Evolutionary conservation across 495 filamentous ascomycete species (phyloP).

Genomic region (Lophiotrema nucula): DNA sequence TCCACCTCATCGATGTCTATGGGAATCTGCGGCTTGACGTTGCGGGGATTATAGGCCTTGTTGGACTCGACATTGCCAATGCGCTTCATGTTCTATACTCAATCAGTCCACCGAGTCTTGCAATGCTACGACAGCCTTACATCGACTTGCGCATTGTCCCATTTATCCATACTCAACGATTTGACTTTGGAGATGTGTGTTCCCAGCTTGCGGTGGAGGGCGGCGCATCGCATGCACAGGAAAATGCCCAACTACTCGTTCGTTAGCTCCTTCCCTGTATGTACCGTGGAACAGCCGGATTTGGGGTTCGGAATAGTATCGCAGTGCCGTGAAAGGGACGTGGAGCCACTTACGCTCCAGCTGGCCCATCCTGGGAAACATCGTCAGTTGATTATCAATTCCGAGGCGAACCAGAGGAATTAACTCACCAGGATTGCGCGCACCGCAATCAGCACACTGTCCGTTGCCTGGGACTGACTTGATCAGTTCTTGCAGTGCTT

Average conservation of each 20-base stretch:
- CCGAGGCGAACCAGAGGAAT: conserved; percentile 8
- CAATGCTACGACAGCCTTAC: conserved; percentile 52
- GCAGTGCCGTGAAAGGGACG: not conserved
- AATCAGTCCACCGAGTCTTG: too few relatives aligned
- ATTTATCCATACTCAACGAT: conserved; percentile 95
- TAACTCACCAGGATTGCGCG: conserved; percentile 79
- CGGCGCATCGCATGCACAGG: conserved; percentile 95
- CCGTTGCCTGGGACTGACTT: conserved; percentile 87
- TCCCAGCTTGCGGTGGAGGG: conserved; percentile 92
- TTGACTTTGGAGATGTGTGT: conserved; percentile 99
- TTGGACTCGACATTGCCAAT: conserved; percentile 85
- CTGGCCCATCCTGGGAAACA: conserved; percentile 83
- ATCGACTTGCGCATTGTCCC: conserved; percentile 93
- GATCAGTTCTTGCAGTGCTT: conserved; percentile 83
- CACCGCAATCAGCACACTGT: conserved; percentile 87
- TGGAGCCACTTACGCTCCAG: conserved; percentile 77
- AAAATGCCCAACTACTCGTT: conserved; percentile 79
- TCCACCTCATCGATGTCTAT: conserved; percentile 90
- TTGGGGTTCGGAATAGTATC: not conserved
- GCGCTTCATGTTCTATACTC: conserved; percentile 88
- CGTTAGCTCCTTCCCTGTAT: conserved; percentile 5
- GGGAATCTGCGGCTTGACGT: conserved; percentile 75
- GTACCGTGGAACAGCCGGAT: too few relatives aligned
- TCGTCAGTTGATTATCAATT: conserved; percentile 25
- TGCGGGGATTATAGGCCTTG: conserved; percentile 80